Conservation (phyloP, 768 basidiomycete species). For the Boletus edulis region DNA sequence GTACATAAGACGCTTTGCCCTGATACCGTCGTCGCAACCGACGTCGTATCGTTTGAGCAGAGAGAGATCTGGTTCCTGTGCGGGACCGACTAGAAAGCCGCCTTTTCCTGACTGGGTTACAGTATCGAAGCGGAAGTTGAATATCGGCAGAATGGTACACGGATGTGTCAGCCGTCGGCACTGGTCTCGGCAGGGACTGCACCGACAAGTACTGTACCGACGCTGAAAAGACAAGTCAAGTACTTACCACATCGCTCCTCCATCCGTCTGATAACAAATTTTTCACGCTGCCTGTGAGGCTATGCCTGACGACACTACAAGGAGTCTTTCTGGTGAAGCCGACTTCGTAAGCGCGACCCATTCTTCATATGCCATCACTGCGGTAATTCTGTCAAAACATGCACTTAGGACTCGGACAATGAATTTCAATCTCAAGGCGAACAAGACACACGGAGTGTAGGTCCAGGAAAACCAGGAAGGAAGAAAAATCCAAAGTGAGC, state of each 20-base stretch:
- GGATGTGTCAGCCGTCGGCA: conserved; percentile 24
- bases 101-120: not conserved
- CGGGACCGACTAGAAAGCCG: not conserved
- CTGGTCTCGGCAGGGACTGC: conserved; percentile 2
- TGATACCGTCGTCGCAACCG: no score
- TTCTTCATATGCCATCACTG: conserved; percentile 9
- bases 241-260: no score
- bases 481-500: conserved; percentile 90
- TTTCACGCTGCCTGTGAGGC: not conserved
- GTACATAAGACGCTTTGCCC: no score
- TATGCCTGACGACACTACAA: conserved; percentile 53
- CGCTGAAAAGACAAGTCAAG: no score
- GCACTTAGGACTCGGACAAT: conserved; percentile 62
- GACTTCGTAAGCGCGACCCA: conserved; percentile 40
- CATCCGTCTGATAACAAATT: conserved; percentile 9
- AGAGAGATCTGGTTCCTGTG: not conserved
- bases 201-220: no score
- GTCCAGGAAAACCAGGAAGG: conserved; percentile 51
- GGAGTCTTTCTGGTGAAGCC: conserved; percentile 62
- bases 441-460: conserved; percentile 19
- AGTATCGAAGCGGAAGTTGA: not conserved
- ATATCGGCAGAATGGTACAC: not conserved
- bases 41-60: not conserved
- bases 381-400: conserved; percentile 7
- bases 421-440: conserved; percentile 54